Percentiles rank a stretch among this genome's conserved stretches.
Evolutionary conservation across 2,329 filamentous ascomycete species (phyloP).

Genomic region (Cyphellophora attinorum): DNA sequence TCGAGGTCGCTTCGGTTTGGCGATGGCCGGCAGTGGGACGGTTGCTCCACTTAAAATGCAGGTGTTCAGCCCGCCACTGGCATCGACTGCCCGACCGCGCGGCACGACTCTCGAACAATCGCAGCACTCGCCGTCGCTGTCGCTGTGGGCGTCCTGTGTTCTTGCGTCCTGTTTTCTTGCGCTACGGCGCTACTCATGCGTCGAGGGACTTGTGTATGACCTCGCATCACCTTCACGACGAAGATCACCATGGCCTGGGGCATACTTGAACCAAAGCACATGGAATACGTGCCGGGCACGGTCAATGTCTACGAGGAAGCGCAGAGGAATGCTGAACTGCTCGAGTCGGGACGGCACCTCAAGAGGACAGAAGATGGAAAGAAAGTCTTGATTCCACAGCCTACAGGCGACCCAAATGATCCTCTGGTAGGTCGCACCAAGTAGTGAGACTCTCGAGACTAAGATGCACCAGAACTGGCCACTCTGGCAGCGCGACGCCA

Average conservation of each 20-base stretch:
- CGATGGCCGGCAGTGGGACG: too few relatives aligned
- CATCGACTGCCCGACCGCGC: too few relatives aligned
- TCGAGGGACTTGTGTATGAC: too few relatives aligned
- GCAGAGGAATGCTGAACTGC: constrained; percentile 11
- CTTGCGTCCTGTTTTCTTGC: too few relatives aligned
- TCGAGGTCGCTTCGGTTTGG: too few relatives aligned
- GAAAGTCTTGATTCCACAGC: constrained; percentile 82
- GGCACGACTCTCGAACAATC: too few relatives aligned
- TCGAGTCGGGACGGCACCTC: constrained; percentile 35
- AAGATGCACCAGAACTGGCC: constrained; percentile 65
- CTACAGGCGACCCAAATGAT: constrained; percentile 83
- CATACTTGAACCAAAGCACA: constrained; percentile 14
- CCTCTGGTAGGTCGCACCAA: constrained; percentile 54
- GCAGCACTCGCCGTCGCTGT: too few relatives aligned
- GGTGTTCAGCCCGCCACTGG: too few relatives aligned
- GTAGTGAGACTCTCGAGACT: constrained; percentile 1
- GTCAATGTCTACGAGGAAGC: constrained; percentile 17
- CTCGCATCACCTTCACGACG: too few relatives aligned
- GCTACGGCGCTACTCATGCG: too few relatives aligned
- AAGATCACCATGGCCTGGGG: constrained; percentile 17
- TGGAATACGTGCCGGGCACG: constrained; percentile 18
- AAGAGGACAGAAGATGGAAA: constrained; percentile 65
- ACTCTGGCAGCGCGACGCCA: constrained; percentile 72
- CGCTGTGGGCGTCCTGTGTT: too few relatives aligned
- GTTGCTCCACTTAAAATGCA: too few relatives aligned